A percentile compares a stretch with the other conserved stretches of the same genome.
Evolutionary conservation across 2,329 filamentous ascomycete species (phyloP).

Genomic region (Xylogone sp.): DNA sequence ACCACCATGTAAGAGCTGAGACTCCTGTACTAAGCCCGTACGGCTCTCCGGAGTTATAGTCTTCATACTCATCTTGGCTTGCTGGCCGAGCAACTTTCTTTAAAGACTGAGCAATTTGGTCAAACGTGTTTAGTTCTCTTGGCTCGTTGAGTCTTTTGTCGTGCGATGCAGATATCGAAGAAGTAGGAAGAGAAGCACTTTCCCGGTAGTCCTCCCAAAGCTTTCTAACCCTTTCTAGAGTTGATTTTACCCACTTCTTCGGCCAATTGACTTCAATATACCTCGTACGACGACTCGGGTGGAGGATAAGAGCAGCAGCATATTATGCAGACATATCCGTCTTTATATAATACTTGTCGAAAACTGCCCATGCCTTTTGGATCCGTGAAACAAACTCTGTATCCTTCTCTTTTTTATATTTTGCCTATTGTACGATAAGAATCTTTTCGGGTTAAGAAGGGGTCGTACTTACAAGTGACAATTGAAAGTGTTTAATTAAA

Average conservation of each 20-base stretch:
- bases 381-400: too few species aligned
- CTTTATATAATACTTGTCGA: conserved; percentile 5
- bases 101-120: neutral
- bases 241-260: neutral
- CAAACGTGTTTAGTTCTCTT: neutral
- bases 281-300: conserved; percentile 1
- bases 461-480: too few species aligned
- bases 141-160: too few species aligned
- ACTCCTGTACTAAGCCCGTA: neutral
- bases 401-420: too few species aligned
- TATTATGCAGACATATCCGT: conserved; percentile 6
- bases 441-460: too few species aligned
- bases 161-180: neutral
- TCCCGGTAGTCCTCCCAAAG: conserved; percentile 8
- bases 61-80: neutral
- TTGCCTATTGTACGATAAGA: too few species aligned
- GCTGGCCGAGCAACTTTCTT: neutral
- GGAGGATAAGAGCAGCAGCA: conserved; percentile 2
- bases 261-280: conserved; percentile 4
- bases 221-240: conserved; percentile 1
- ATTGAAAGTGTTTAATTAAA: too few species aligned
- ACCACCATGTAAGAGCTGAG: conserved; percentile 4
- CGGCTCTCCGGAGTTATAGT: neutral
- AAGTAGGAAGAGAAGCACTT: neutral
- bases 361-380: neutral